Evolutionary conservation across 306 rosid species (phyloP).

Genomic region (Trifolium dubium): DNA sequence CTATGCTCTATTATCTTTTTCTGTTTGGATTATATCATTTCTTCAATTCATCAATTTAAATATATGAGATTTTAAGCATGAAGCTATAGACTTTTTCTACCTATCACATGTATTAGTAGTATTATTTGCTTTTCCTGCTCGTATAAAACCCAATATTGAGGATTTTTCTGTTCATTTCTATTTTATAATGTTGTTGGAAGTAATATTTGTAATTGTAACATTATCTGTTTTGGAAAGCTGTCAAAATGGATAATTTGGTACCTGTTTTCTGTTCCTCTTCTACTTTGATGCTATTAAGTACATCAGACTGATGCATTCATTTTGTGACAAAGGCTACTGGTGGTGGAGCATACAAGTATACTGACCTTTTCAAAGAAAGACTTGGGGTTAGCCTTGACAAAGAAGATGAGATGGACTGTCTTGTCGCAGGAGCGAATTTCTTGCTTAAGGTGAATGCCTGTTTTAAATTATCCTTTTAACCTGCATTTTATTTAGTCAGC

Average conservation of each 20-base stretch:
- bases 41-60: slow-evolving; percentile 11
- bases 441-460: slow-evolving; percentile 82
- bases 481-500: slow-evolving; percentile 17
- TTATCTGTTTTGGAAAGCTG: slow-evolving; percentile 11
- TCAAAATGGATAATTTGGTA: slow-evolving; percentile 4
- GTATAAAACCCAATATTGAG: not conserved
- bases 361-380: slow-evolving; percentile 96
- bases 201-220: slow-evolving; percentile 5
- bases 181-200: slow-evolving; percentile 4
- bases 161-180: slow-evolving; percentile 22
- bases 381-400: slow-evolving; percentile 97
- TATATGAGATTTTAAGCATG: slow-evolving; percentile 3
- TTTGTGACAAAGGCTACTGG: slow-evolving; percentile 88
- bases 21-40: slow-evolving; percentile 20
- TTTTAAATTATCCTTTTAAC: slow-evolving; percentile 32
- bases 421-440: slow-evolving; percentile 97
- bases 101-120: slow-evolving; percentile 32
- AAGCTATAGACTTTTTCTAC: slow-evolving; percentile 20
- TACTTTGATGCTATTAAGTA: slow-evolving; percentile 28
- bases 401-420: slow-evolving; percentile 98
- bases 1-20: slow-evolving; percentile 6
- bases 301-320: slow-evolving; percentile 39
- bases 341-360: slow-evolving; percentile 96
- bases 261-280: slow-evolving; percentile 11
- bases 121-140: not conserved